Conservation (phyloP, 2,329 filamentous ascomycete genomes). For the Pyricularia grisea region DNA sequence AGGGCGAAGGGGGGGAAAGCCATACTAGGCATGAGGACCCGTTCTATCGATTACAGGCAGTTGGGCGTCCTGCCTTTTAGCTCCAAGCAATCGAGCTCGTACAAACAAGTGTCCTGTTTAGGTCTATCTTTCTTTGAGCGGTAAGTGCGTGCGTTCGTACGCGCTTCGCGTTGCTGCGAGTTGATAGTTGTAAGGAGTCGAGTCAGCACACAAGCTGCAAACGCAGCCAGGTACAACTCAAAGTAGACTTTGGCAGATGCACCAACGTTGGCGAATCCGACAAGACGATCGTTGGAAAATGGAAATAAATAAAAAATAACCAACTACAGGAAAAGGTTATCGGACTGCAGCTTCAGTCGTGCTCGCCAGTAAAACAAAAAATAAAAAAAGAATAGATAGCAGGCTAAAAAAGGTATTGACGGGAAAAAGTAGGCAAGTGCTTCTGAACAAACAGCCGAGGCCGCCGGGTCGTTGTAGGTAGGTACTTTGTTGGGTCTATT, state of each 20-base stretch:
- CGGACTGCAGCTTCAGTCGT: neutral
- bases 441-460: neutral
- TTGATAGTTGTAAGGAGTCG: neutral
- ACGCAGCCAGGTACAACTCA: neutral
- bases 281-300: neutral
- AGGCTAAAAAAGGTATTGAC: neutral
- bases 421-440: neutral
- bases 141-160: neutral
- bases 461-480: neutral
- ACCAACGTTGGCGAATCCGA: neutral
- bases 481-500: neutral
- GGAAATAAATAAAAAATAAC: no score
- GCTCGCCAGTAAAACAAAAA: neutral
- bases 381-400: neutral
- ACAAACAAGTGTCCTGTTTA: neutral
- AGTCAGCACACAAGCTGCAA: neutral
- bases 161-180: neutral
- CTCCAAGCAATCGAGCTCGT: neutral
- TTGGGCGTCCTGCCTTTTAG: neutral
- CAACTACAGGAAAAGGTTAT: neutral
- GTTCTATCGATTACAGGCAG: slow-evolving; percentile 1
- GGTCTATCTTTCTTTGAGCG: neutral
- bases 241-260: neutral
- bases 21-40: slow-evolving; percentile 5
- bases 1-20: neutral